Evolutionary conservation across 331 rosid genomes (phyloP).

Genomic region (Malus hybrid): DNA sequence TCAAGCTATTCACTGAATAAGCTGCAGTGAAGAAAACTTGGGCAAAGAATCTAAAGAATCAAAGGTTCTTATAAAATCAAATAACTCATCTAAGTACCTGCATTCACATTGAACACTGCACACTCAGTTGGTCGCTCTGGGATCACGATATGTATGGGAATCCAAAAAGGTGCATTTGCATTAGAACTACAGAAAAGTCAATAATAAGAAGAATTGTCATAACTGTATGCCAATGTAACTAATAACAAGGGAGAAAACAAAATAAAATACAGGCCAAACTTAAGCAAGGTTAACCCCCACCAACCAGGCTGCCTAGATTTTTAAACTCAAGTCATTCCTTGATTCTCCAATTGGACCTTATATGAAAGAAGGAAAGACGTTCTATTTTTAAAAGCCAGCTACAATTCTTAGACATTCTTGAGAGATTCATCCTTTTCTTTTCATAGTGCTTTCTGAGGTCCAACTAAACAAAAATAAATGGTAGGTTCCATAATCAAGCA

Average conservation of each 20-base stretch:
- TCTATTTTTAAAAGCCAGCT: neutral
- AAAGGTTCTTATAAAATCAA: neutral
- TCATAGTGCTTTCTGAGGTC: neutral
- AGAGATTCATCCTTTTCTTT: neutral
- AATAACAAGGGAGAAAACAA: neutral
- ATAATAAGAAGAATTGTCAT: constrained; percentile 1
- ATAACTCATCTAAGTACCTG: constrained; percentile 45
- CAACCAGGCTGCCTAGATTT: neutral
- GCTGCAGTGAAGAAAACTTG: neutral
- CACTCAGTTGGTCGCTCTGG: constrained; percentile 98
- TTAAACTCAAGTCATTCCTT: neutral
- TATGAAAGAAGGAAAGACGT: neutral
- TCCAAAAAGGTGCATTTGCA: constrained; percentile 87
- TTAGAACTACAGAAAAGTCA: constrained; percentile 45
- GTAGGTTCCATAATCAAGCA: neutral
- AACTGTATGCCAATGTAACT: neutral
- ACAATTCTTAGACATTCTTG: neutral
- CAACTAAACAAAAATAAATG: neutral
- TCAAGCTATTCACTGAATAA: neutral
- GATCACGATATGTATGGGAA: constrained; percentile 81
- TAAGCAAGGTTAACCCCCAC: neutral
- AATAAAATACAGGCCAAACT: neutral
- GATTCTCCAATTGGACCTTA: neutral
- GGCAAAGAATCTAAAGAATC: neutral
- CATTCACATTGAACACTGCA: constrained; percentile 76